These are phyloP conservation scores for Fusarium duplospermum DNA, from an alignment of 2,329 filamentous ascomycete genomes.

Conservation along the genomic window DNA sequence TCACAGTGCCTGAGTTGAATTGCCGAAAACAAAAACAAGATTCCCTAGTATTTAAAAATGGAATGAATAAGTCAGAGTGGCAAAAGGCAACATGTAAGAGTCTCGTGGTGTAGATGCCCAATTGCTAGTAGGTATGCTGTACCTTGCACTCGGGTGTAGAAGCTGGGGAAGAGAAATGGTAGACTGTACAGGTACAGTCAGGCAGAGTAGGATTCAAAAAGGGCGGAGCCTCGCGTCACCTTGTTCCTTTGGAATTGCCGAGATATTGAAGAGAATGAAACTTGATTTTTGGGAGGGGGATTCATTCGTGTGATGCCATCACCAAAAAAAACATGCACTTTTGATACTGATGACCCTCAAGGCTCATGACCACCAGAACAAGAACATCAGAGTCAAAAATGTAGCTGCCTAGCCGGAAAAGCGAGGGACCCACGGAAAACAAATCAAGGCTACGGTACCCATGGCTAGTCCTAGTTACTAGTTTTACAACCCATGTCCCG, in stretches of 20 bases:
- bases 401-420: conserved; percentile 7
- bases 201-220: not conserved
- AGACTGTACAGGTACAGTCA: not conserved
- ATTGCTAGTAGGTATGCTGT: not conserved
- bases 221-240: not conserved
- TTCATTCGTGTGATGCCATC: not conserved
- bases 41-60: not conserved
- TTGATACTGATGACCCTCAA: not conserved
- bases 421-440: not conserved
- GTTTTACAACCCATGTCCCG: conserved; percentile 18
- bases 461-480: not conserved
- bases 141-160: not conserved
- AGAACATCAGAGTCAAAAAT: not conserved
- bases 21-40: conserved; percentile 1
- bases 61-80: not conserved
- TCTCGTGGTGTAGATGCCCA: not conserved
- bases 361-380: not conserved
- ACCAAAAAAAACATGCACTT: not conserved
- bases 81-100: not conserved
- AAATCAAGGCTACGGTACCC: conserved; percentile 3
- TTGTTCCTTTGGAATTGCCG: not conserved
- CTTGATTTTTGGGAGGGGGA: not conserved
- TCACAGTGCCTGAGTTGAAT: conserved; percentile 8
- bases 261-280: not conserved
- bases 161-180: not conserved